These are phyloP conservation scores for Phytophthora ramorum DNA, from an alignment of 352 stramenopile species.

Conservation along the genomic window DNA sequence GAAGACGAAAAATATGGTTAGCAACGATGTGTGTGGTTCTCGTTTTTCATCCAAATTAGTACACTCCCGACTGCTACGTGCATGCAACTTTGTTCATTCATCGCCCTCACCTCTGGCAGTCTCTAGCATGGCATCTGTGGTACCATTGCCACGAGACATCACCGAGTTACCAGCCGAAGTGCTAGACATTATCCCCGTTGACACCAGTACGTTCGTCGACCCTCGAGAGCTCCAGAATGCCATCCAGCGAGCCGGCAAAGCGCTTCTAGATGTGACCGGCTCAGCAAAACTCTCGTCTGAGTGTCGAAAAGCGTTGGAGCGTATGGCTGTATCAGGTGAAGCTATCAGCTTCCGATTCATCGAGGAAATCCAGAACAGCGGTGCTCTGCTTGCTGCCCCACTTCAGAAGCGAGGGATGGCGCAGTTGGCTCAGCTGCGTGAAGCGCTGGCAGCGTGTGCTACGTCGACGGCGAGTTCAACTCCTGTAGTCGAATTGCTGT, in stretches of 20 bases:
- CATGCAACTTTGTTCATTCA: too few relatives aligned
- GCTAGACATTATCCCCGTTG: neutral
- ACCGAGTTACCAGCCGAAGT: neutral
- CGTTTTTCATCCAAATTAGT: too few relatives aligned
- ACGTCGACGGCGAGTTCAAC: constrained; percentile 18
- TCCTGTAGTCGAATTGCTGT: constrained; percentile 34
- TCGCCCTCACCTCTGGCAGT: too few relatives aligned
- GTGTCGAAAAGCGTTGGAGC: constrained; percentile 11
- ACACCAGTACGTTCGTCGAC: neutral
- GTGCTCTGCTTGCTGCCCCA: neutral
- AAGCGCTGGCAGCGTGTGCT: constrained; percentile 25
- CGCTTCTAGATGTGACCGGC: constrained; percentile 3
- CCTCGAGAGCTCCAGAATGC: neutral
- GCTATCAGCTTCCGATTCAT: constrained; percentile 6
- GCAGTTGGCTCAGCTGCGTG: constrained; percentile 32
- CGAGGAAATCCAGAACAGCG: constrained; percentile 10
- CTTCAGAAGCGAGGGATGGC: neutral
- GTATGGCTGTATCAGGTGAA: constrained; percentile 12
- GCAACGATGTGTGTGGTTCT: neutral
- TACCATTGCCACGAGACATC: constrained; percentile 2
- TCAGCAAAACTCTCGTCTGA: constrained; percentile 1
- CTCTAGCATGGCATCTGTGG: constrained; percentile 13
- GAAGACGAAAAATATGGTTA: too few relatives aligned
- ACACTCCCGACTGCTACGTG: too few relatives aligned
- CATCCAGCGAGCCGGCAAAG: constrained; percentile 10